These are phyloP conservation scores for Gossypium davidsonii DNA, from an alignment of 441 rosid species.

Conservation along the genomic window DNA sequence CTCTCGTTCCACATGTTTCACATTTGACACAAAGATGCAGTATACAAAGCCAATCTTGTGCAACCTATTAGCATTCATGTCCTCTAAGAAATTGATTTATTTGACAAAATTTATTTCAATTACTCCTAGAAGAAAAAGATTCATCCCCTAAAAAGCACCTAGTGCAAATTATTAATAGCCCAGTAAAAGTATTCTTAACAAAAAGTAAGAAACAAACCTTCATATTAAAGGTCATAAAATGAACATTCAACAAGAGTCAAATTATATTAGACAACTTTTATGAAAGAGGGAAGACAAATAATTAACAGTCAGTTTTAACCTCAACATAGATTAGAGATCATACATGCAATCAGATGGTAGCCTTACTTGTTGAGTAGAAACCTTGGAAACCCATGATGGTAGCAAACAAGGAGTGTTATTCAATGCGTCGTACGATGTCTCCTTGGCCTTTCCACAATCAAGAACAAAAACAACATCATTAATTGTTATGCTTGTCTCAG, in stretches of 20 bases:
- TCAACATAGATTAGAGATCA: neutral
- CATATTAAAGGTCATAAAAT: constrained; percentile 6
- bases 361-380: constrained; percentile 86
- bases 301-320: neutral
- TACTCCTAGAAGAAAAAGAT: neutral
- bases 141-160: neutral
- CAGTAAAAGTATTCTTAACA: neutral
- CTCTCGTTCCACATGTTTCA: neutral
- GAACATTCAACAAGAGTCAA: neutral
- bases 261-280: neutral
- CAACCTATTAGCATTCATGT: neutral
- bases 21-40: neutral
- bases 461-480: constrained; percentile 81
- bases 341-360: constrained; percentile 21
- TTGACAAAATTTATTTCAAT: neutral
- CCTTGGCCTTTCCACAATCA: constrained; percentile 97
- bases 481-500: constrained; percentile 94
- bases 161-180: neutral
- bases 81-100: neutral
- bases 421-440: constrained; percentile 85
- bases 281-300: neutral
- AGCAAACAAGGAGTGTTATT: constrained; percentile 93
- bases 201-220: neutral
- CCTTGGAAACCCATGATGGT: constrained; percentile 91
- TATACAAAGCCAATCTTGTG: neutral